Evolutionary conservation across 108 stramenopile species (phyloP).

Genomic region (Epipyxis sp.): DNA sequence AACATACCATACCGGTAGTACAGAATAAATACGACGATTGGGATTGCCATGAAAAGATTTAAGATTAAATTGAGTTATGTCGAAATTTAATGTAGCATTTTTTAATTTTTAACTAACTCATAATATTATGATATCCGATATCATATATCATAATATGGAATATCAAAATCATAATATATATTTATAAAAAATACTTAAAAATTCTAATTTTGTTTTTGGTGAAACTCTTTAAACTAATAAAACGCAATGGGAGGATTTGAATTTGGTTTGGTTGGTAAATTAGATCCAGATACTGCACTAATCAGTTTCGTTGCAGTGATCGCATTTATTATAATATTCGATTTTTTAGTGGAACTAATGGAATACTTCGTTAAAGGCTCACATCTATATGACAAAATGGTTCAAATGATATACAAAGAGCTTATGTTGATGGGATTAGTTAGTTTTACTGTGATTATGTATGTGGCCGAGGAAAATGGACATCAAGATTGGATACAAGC

Average conservation of each 20-base stretch:
- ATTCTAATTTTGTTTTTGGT: no score
- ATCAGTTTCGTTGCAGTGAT: background rate
- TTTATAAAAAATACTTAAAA: no score
- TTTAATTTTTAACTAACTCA: no score
- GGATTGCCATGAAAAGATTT: no score
- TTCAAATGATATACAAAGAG: slow-evolving; percentile 32
- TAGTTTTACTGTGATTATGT: slow-evolving; percentile 17
- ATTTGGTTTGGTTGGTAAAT: background rate
- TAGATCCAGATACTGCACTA: background rate
- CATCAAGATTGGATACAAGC: slow-evolving; percentile 18
- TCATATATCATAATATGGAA: no score
- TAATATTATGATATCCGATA: no score
- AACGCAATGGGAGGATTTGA: slow-evolving; percentile 24
- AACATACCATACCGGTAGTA: no score
- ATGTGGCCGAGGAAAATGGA: background rate
- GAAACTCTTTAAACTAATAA: no score
- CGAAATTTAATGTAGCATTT: no score
- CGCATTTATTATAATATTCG: slow-evolving; percentile 2
- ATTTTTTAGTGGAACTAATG: background rate
- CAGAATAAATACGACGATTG: no score
- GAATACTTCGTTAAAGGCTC: slow-evolving; percentile 16
- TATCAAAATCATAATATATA: no score
- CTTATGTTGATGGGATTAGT: slow-evolving; percentile 29
- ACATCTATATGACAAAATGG: slow-evolving; percentile 12
- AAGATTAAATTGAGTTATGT: no score